Conservation (phyloP, 139 green algal genomes). For the Chlorella sp. region DNA sequence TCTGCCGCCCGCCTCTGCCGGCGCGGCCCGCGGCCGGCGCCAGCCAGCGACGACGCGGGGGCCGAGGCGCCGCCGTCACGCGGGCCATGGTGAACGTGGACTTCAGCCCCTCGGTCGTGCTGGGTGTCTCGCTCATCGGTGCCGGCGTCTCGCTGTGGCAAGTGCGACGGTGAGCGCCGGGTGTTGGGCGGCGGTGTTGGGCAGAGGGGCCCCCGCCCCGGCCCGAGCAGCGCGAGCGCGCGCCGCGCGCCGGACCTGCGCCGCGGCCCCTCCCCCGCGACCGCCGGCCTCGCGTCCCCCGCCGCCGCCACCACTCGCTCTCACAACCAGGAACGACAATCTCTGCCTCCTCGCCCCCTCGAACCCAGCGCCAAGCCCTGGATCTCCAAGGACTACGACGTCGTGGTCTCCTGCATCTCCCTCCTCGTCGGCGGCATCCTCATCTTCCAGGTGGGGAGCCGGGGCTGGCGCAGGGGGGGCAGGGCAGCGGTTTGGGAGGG, state of each 20-base stretch:
- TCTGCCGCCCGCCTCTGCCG: not conserved
- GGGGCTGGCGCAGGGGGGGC: no score
- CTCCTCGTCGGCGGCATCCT: constrained; percentile 74
- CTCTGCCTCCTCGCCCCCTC: no score
- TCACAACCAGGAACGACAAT: no score
- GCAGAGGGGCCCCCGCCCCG: no score
- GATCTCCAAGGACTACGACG: constrained; percentile 70
- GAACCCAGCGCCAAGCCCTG: constrained; percentile 42
- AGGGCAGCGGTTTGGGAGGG: no score
- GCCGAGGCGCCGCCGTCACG: not conserved
- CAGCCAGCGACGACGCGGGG: not conserved
- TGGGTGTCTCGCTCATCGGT: constrained; percentile 62
- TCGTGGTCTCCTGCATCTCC: constrained; percentile 67
- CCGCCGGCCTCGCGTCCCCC: no score
- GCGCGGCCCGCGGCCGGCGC: not conserved
- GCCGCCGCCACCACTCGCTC: no score
- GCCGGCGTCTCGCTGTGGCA: constrained; percentile 63
- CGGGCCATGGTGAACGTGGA: constrained; percentile 74
- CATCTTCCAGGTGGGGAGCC: constrained; percentile 65
- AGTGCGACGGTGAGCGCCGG: constrained; percentile 35
- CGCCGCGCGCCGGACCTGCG: no score
- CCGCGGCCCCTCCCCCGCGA: no score
- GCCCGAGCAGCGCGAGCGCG: no score
- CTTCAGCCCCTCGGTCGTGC: constrained; percentile 62
- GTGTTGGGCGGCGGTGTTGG: no score